Evolutionary conservation across 2,329 filamentous ascomycete genomes (phyloP).

Genomic region (Diaporthe sp.): DNA sequence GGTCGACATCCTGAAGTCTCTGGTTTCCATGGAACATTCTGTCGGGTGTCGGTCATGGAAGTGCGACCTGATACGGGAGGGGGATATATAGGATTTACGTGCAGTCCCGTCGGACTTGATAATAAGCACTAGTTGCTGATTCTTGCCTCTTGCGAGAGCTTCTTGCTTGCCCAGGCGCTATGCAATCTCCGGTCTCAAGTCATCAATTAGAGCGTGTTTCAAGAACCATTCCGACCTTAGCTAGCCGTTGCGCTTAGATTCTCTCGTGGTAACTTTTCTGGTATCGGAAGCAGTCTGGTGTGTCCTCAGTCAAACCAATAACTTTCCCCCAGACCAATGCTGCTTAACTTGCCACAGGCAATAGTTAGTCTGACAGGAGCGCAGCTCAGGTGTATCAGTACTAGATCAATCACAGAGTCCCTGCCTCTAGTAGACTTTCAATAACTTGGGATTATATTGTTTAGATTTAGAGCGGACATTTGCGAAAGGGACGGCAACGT

Average conservation of each 20-base stretch:
- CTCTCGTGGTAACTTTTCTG: background rate
- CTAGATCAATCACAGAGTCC: too few species aligned
- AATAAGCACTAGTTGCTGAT: constrained; percentile 2
- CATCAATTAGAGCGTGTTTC: background rate
- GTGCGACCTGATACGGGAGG: background rate
- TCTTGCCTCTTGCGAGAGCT: background rate
- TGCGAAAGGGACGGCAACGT: too few species aligned
- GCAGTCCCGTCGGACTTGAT: background rate
- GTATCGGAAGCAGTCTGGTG: background rate
- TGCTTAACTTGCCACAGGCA: too few species aligned
- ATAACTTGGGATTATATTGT: too few species aligned
- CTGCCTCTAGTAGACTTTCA: too few species aligned
- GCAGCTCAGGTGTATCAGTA: too few species aligned
- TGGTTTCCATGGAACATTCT: background rate
- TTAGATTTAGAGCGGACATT: too few species aligned
- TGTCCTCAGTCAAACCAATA: too few species aligned
- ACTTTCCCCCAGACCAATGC: too few species aligned
- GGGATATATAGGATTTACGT: background rate
- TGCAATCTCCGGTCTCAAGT: background rate
- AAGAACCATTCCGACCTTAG: background rate
- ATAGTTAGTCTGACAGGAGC: too few species aligned
- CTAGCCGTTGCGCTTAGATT: background rate
- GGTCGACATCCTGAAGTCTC: constrained; percentile 1
- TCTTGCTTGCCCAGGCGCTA: background rate
- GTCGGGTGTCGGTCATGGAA: background rate